Base-by-base conservation (phyloP, 768 basidiomycete species). In the Leccinum subgranulosum region DNA sequence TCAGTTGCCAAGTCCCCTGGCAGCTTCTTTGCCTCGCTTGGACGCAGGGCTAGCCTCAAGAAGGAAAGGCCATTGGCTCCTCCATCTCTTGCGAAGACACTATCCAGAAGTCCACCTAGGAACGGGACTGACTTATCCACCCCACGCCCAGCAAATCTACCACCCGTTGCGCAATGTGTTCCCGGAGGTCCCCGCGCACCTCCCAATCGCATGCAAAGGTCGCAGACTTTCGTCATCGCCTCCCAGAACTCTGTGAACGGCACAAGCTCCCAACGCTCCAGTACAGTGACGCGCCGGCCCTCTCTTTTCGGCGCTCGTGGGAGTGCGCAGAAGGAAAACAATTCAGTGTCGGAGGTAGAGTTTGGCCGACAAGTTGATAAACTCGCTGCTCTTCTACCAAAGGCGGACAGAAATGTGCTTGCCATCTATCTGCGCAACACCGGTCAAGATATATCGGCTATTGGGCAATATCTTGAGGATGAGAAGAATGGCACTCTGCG, bases 391-490 rank as follows among this genome's bases (percentile, higher is more conserved):
- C 73, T 92, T 41, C 74, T 92, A 31, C 91, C 91, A 15, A 83
- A 87, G 62, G 91, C 87, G 33, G 84, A 92, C 61, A 79, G 83
- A 47, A 74, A 71, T 21, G 73, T 90, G 2, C 79, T 93, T 8
- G 85, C 85, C 39, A 81, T 84, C 14, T 93, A 93, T 70, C 71
- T 93, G 58, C 82, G 82, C 28, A 80, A 87, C 10, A 77, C 89
- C 10, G 91, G 91, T 21, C 84, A 89, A 66, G 90, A 91, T 70
- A 87, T 92, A 45, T 75, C 90, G 45, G 91, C 91, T n/a, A 90
- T 93, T 63, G 89, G 89, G 15, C 87, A 90, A 67, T 93, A 90
- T 69, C 76, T 93, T 11, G 90, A 91, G 61, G 91, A 93, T 61
- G 88, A 91, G 69, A 87, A 86, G 75, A 88, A 86, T 65, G 89